Evolutionary conservation across 768 basidiomycete genomes (phyloP).

Genomic region (Termitomyces sp.): DNA sequence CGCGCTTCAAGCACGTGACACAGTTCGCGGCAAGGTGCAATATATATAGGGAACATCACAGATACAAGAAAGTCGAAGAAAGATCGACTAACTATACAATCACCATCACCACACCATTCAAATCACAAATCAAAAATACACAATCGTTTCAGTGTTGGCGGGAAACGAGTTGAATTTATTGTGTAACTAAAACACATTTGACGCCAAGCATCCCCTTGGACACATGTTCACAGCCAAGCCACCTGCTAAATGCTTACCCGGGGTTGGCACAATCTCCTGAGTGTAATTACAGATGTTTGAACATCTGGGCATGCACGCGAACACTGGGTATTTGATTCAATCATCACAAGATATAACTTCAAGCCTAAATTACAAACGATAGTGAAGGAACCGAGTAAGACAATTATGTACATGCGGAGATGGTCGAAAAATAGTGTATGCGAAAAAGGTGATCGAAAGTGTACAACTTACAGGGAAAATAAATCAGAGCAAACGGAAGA

Average conservation of each 20-base stretch:
- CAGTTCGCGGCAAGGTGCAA: no score
- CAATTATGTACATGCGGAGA: constrained; percentile 9
- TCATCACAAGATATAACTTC: constrained; percentile 3
- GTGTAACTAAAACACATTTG: constrained; percentile 2
- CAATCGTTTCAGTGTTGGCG: constrained; percentile 6
- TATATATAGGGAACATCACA: no score
- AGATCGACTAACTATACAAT: no score
- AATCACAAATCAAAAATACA: no score
- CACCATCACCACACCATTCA: no score
- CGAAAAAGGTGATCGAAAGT: constrained; percentile 2
- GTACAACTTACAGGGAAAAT: constrained; percentile 13
- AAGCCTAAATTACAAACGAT: constrained; percentile 1
- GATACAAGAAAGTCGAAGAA: no score
- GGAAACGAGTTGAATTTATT: constrained; percentile 5
- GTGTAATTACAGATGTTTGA: background rate
- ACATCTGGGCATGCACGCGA: background rate
- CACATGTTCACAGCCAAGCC: constrained; percentile 18
- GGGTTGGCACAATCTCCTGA: constrained; percentile 2
- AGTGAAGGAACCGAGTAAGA: background rate
- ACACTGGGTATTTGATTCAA: constrained; percentile 4
- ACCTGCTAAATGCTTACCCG: constrained; percentile 6
- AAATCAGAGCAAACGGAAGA: background rate
- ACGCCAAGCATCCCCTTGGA: constrained; percentile 15
- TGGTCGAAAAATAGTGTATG: constrained; percentile 1
- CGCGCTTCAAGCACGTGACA: constrained; percentile 10